Base-by-base conservation (phyloP, 306 rosid genomes). In the Sicyos edulis region DNA sequence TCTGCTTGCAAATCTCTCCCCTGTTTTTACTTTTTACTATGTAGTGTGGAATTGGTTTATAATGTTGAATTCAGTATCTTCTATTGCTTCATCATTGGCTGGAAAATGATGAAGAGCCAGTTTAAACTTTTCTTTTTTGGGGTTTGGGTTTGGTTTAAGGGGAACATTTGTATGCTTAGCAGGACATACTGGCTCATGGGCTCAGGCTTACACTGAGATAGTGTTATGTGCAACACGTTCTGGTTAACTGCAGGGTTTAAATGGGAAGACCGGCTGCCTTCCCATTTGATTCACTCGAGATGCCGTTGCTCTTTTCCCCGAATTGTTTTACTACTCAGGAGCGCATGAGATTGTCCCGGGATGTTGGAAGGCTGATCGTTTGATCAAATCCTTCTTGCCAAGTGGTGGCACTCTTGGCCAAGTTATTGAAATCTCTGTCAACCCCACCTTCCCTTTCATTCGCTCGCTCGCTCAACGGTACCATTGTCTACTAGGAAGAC, bases 111-210 rank as follows among this genome's bases (percentile, higher is more conserved):
- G 40, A 34, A 34, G 40, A 34, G 4, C 40, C 40, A 2, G 40
- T 34, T 34, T 34, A 34, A 34, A 34, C 40, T 34, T 34, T 34
- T 34, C 4, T 34, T 34, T 34, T 34, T 34, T 34, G 32, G 32
- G 32, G 32, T 26, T 34, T 34, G 40, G 40, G 2, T 34, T 34
- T 34, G 40, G 40, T 34, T 34, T 34, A 2, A 34, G 40, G 40
- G 40, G 4, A 34, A 34, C 40, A 34, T 34, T 34, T 34, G 40
- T 34, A 34, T 34, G 40, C 40, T 34, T 34, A 34, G 63, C 88
- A 92, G 98, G 85, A 15, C 98, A 92, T 72, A 86, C 96, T 3
- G 98, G 96, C 64, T 92, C 96, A 34, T 90, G 92, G 96, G 92
- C 96, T 45, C 79, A 73, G 77, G 92, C 92, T 19, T 86, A 92